phyloP scores from a whole-genome alignment of 2,329 filamentous ascomycete genomes.

The Trichoderma aggressivum region DNA sequence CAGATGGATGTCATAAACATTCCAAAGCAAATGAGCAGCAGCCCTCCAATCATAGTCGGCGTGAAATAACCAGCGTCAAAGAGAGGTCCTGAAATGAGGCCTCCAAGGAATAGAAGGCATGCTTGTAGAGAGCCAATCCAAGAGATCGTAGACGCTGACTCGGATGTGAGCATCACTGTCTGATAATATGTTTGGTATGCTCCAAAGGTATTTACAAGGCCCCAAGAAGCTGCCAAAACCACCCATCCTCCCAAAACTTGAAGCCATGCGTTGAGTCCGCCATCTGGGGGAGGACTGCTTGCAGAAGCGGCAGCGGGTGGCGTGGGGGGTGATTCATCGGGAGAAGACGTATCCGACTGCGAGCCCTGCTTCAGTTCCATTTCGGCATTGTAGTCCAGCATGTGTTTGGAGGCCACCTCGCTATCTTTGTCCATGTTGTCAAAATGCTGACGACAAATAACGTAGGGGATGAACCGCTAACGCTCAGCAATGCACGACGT shows the following conservation, averaged over 20 bases:
- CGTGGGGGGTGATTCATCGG: background rate
- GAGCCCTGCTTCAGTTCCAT: background rate
- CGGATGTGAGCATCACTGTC: constrained; percentile 29
- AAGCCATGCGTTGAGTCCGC: background rate
- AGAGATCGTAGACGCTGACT: constrained; percentile 30
- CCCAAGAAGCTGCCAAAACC: constrained; percentile 41
- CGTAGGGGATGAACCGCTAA: no score
- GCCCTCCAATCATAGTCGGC: constrained; percentile 30
- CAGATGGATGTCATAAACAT: background rate
- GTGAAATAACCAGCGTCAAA: constrained; percentile 47
- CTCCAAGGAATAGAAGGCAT: constrained; percentile 39
- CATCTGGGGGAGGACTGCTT: background rate
- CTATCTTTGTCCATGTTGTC: background rate
- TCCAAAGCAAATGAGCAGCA: background rate
- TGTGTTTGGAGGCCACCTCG: background rate
- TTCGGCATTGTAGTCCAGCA: background rate
- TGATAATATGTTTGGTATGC: constrained; percentile 55
- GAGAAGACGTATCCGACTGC: background rate
- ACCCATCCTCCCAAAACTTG: background rate
- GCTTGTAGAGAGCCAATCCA: constrained; percentile 48
- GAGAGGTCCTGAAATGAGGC: constrained; percentile 39
- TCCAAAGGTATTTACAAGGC: constrained; percentile 44
- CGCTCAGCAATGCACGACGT: background rate
- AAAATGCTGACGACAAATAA: background rate
- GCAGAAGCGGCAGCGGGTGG: background rate